Evolutionary conservation across 805 yeast species (phyloP).

Genomic region (Cyberlindnera xishuangbannaensis): DNA sequence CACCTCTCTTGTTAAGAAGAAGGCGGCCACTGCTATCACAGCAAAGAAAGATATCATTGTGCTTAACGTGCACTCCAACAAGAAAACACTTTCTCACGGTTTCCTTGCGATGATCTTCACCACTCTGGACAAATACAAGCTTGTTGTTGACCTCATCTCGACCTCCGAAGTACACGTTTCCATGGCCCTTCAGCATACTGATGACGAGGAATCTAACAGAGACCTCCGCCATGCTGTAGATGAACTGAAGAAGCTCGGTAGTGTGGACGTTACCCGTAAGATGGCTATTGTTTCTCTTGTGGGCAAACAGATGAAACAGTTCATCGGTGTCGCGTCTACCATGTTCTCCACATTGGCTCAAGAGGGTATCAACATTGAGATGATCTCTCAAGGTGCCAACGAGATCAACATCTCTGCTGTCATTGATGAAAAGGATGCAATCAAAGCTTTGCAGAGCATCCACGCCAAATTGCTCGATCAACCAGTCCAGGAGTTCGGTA

Average conservation of each 20-base stretch:
- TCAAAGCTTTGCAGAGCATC: slow-evolving; percentile 79
- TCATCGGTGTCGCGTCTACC: slow-evolving; percentile 94
- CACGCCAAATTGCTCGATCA: slow-evolving; percentile 69
- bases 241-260: slow-evolving; percentile 76
- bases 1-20: slow-evolving; percentile 35
- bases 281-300: slow-evolving; percentile 92
- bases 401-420: slow-evolving; percentile 97
- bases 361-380: slow-evolving; percentile 88
- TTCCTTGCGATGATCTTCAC: slow-evolving; percentile 88
- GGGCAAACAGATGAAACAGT: slow-evolving; percentile 95
- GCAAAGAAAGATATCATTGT: slow-evolving; percentile 91
- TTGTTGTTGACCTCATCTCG: slow-evolving; percentile 93
- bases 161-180: slow-evolving; percentile 98
- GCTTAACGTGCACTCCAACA: slow-evolving; percentile 88
- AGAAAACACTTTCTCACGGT: slow-evolving; percentile 89
- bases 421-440: slow-evolving; percentile 73
- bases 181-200: slow-evolving; percentile 86
- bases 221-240: slow-evolving; percentile 66
- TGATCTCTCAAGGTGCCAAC: slow-evolving; percentile 98
- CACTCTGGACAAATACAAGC: slow-evolving; percentile 72
- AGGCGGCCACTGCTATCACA: slow-evolving; percentile 93
- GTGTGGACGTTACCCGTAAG: slow-evolving; percentile 80
- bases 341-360: slow-evolving; percentile 94
- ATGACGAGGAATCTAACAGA: slow-evolving; percentile 48
- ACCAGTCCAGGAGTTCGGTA: slow-evolving; percentile 24